Evolutionary conservation across 768 basidiomycete genomes (phyloP), one percentile per base, ranked within the genome.

Genomic region (Boletus eberwhitei): DNA sequence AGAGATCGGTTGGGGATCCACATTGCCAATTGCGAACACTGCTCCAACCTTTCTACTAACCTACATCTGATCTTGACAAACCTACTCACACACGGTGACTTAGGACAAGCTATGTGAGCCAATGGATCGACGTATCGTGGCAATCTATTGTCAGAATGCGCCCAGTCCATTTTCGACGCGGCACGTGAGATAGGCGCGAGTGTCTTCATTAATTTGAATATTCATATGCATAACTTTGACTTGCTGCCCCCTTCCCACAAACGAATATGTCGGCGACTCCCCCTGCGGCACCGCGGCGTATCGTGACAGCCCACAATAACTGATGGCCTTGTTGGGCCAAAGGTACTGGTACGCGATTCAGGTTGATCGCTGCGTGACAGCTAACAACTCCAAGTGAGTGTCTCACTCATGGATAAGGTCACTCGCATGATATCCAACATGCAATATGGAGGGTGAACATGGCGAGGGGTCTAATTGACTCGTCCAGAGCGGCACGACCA

Each of bases 301-400:
- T 84, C 53, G 78, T 86, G 14, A 82, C 82, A 41, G 60, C 73
- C 16, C 82, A 84, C 63, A 65, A 77, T 56, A 26, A 59, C 58
- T 8, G 72, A 35, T 39, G 83, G 81, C 7, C 59, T 50, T 8
- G 37, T 69, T 21, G 47, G 59, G 9, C 36, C 58, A 19, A 39
- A 64, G 59, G 72, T n/a, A 11, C 29, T 38, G 36, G 52, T 37
- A 21, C 22, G 32, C 21, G 16, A 32, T 31, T 16, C 19, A 49
- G 9, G 24, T 52, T 29, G 45, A 36, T 16, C 50, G 22, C 14
- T 48, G 9, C 2, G 34, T n/a, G 36, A 39, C 19, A 26, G n/a
- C 11, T 17, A 19, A 36, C n/a, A n/a, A 44, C 3, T 13, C 3
- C 9, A 6, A 12, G 26, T 29, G 17, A 47, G 29, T 31, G n/a